Evolutionary conservation across 805 yeast species (phyloP).

Genomic region (Ogataea angusta): DNA sequence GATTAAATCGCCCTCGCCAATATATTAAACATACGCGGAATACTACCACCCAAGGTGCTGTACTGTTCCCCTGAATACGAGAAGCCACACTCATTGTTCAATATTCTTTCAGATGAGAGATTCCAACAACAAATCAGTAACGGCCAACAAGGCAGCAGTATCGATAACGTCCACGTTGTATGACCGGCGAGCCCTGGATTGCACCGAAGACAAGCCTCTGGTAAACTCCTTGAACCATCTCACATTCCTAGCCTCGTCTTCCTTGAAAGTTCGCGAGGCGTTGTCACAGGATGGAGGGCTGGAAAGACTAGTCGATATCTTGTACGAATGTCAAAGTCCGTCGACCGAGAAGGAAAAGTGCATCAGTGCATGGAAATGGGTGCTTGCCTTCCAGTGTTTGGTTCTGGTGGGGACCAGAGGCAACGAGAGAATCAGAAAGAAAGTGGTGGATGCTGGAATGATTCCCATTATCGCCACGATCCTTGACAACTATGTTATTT

Average conservation of each 20-base stretch:
- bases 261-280: slow-evolving; percentile 88
- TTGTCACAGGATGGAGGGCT: slow-evolving; percentile 87
- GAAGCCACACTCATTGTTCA: not conserved
- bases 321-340: slow-evolving; percentile 68
- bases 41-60: not conserved
- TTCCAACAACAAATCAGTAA: slow-evolving; percentile 75
- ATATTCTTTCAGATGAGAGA: slow-evolving; percentile 65
- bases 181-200: slow-evolving; percentile 89
- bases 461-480: slow-evolving; percentile 90
- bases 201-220: slow-evolving; percentile 83
- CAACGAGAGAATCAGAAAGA: slow-evolving; percentile 75
- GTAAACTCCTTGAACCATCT: slow-evolving; percentile 89
- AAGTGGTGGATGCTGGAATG: slow-evolving; percentile 88
- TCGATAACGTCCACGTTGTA: slow-evolving; percentile 84
- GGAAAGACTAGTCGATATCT: slow-evolving; percentile 79
- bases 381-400: slow-evolving; percentile 86
- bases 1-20: not conserved
- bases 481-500: slow-evolving; percentile 71
- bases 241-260: slow-evolving; percentile 80
- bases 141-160: slow-evolving; percentile 86
- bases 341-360: slow-evolving; percentile 40
- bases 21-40: not conserved
- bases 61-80: not conserved
- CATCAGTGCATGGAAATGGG: slow-evolving; percentile 93
- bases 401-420: slow-evolving; percentile 93